These are phyloP conservation scores for Phytophthora sp. DNA, from an alignment of 352 stramenopile species.

Conservation along the genomic window DNA sequence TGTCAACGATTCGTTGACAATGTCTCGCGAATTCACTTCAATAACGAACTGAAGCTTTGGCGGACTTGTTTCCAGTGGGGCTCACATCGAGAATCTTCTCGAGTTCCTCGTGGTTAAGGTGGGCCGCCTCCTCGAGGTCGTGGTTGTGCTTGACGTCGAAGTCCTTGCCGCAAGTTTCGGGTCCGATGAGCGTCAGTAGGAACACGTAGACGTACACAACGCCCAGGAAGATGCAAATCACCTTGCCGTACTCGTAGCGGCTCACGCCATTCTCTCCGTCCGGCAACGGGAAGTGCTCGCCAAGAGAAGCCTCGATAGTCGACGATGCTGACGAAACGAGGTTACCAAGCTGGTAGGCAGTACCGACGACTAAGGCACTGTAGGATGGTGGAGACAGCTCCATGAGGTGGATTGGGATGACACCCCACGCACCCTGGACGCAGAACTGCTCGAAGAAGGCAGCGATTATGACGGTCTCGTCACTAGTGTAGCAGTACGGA, in stretches of 20 bases:
- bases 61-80: constrained; percentile 20
- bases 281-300: constrained; percentile 51
- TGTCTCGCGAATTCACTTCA: background rate
- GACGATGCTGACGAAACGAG: constrained; percentile 58
- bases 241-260: constrained; percentile 59
- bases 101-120: constrained; percentile 40
- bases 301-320: constrained; percentile 56
- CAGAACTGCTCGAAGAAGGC: constrained; percentile 53
- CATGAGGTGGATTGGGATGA: constrained; percentile 53
- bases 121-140: constrained; percentile 40
- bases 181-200: constrained; percentile 51
- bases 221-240: constrained; percentile 53
- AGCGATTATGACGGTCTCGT: constrained; percentile 42
- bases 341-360: constrained; percentile 63
- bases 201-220: constrained; percentile 60
- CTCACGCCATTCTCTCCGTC: constrained; percentile 28
- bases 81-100: constrained; percentile 40
- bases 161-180: constrained; percentile 55
- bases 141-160: constrained; percentile 52
- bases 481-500: constrained; percentile 49
- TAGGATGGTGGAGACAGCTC: constrained; percentile 62
- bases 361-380: constrained; percentile 54
- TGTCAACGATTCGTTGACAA: too few relatives aligned
- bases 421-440: constrained; percentile 59
- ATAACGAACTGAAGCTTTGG: constrained; percentile 21